Evolutionary conservation across 306 rosid genomes (phyloP).

Genomic region (Pyrus pyrifolia): DNA sequence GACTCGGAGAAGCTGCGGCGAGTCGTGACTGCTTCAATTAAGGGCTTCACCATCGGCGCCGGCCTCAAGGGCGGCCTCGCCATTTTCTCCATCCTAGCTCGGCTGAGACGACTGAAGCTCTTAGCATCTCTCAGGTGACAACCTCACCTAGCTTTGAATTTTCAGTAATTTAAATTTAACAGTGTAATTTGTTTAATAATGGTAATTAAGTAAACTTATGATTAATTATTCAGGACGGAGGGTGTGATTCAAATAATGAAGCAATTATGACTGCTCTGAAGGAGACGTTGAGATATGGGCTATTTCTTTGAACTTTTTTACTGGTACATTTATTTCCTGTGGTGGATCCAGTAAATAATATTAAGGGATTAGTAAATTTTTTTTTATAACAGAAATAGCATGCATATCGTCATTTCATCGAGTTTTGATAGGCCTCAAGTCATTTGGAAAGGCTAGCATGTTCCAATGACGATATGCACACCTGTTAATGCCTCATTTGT

Average conservation of each 20-base stretch:
- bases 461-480: no score
- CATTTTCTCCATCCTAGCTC: slow-evolving; percentile 72
- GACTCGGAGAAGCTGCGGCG: slow-evolving; percentile 59
- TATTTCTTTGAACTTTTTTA: slow-evolving; percentile 87
- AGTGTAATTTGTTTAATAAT: neutral
- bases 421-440: no score
- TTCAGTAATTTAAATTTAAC: neutral
- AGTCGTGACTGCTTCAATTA: slow-evolving; percentile 59
- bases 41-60: slow-evolving; percentile 91
- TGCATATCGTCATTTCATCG: no score
- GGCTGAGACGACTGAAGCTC: slow-evolving; percentile 56
- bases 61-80: slow-evolving; percentile 95
- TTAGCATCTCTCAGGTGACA: slow-evolving; percentile 46
- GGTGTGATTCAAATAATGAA: slow-evolving; percentile 51
- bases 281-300: slow-evolving; percentile 90
- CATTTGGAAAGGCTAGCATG: no score
- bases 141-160: neutral
- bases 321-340: slow-evolving; percentile 70
- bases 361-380: no score
- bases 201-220: neutral
- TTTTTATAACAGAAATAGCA: no score
- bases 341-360: no score
- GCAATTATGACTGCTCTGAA: slow-evolving; percentile 60
- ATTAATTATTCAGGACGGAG: slow-evolving; percentile 38
- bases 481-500: no score